phyloP scores from a whole-genome alignment of 306 rosid species.

The Acacia melanoxylon region DNA sequence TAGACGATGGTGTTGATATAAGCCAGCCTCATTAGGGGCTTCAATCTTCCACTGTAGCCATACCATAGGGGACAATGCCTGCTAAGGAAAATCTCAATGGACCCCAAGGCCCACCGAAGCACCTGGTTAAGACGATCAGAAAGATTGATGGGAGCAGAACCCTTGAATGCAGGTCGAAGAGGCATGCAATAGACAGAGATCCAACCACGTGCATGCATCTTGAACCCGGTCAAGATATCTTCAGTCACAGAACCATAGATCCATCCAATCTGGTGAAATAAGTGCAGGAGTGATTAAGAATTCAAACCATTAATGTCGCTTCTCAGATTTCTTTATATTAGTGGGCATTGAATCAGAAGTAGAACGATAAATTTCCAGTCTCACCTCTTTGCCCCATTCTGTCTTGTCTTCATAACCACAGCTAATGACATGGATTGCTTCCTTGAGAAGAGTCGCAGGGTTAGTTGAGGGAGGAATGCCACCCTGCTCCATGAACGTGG shows the following conservation, averaged over 20 bases:
- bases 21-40: slow-evolving; percentile 79
- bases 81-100: slow-evolving; percentile 94
- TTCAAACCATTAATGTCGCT: slow-evolving; percentile 5
- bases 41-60: slow-evolving; percentile 90
- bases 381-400: slow-evolving; percentile 99
- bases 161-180: slow-evolving; percentile 97
- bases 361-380: slow-evolving; percentile 2
- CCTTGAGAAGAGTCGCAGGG: slow-evolving; percentile 97
- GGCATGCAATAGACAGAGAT: slow-evolving; percentile 98
- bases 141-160: slow-evolving; percentile 99
- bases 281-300: slow-evolving; percentile 22
- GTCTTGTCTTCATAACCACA: slow-evolving; percentile 99
- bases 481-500: slow-evolving; percentile 97
- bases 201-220: slow-evolving; percentile 99
- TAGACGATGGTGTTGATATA: slow-evolving; percentile 96
- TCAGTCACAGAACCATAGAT: slow-evolving; percentile 99
- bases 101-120: slow-evolving; percentile 99
- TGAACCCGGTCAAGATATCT: slow-evolving; percentile 99
- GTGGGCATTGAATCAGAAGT: not conserved
- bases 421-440: slow-evolving; percentile 98
- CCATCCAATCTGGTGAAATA: slow-evolving; percentile 89
- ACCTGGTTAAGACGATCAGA: slow-evolving; percentile 99
- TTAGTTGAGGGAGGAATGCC: slow-evolving; percentile 98
- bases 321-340: slow-evolving; percentile 7
- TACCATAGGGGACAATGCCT: slow-evolving; percentile 99